Percentiles rank a stretch among this genome's conserved stretches.
Conservation (phyloP, 2,329 filamentous ascomycete species). For the Apiospora pterosperma region DNA sequence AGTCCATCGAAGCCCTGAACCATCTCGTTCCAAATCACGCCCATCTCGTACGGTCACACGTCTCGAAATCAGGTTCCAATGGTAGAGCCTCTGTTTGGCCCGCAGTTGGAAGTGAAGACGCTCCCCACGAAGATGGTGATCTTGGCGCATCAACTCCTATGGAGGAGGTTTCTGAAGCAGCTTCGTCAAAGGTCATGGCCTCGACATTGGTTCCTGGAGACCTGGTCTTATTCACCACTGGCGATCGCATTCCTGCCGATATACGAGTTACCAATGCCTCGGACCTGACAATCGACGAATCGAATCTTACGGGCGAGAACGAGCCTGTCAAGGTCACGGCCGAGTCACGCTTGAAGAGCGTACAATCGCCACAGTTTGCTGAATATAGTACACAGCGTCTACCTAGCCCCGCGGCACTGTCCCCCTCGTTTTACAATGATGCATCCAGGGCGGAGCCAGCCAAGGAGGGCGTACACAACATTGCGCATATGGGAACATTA, state of each 20-base stretch:
- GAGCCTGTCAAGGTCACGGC: conserved; percentile 81
- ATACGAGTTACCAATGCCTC: conserved; percentile 88
- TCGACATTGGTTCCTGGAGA: conserved; percentile 87
- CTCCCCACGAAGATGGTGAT: conserved; percentile 33
- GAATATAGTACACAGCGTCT: conserved; percentile 31
- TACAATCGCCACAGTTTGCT: conserved; percentile 20
- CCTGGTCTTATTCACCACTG: conserved; percentile 88
- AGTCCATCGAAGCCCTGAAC: conserved; percentile 92
- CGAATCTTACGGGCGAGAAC: conserved; percentile 94
- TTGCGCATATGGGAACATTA: conserved; percentile 97
- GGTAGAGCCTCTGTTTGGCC: conserved; percentile 46
- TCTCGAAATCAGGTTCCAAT: conserved; percentile 30
- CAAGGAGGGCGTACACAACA: conserved; percentile 76
- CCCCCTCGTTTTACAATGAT: conserved; percentile 53
- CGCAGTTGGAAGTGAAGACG: conserved; percentile 21
- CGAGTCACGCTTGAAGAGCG: conserved; percentile 46
- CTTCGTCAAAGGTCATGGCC: conserved; percentile 82
- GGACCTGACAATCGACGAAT: conserved; percentile 92
- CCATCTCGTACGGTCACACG: conserved; percentile 74
- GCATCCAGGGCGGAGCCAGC: conserved; percentile 63
- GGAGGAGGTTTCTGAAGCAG: conserved; percentile 63
- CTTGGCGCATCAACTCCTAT: conserved; percentile 55
- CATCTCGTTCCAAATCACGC: conserved; percentile 93
- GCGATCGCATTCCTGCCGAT: conserved; percentile 94
- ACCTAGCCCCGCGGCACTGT: conserved; percentile 39